Base-by-base conservation (phyloP, 768 basidiomycete species). In the Rhizopogon roseolus region DNA sequence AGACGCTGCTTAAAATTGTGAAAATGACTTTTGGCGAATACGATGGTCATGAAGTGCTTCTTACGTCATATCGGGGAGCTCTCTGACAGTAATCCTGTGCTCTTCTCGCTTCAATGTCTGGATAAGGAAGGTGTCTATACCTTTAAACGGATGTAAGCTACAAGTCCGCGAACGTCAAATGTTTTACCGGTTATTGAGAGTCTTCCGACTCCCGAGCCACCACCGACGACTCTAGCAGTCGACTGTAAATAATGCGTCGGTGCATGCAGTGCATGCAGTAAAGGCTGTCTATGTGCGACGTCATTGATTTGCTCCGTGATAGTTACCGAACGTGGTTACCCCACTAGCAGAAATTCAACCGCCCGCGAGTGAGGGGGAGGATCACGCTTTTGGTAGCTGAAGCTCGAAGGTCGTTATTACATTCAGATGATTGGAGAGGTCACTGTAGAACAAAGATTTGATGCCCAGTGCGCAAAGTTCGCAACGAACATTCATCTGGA, bases 61-160 rank as follows among this genome's bases (percentile, higher is more conserved):
- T 53, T 25, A 58, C 57, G 49, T 62, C 42, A 65, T 60, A 53
- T 56, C 65, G 63, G 67, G 60, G 41, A 28, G 50, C 28, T 25
- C 36, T 34, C 50, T 27, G 52, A 5, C 37, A 29, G 64, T 55
- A 56, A 64, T 64, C 62, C 69, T 60, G 67, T 71, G 58, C 52
- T 53, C 17, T 34, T 48, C 17, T 36, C 34, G 34, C 6, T 32
- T 32, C 8, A 22, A 2, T 16, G 6, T 5, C 34, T n/a, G 14
- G 19, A 48, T 25, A 25, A 36, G 46, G 46, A 14, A 36, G 16
- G 8, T 46, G 17, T 17, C 22, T 29, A 19, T 6, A 10, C 3
- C 10, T 8, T 11, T 28, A 22, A 19, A 34, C 46, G 46, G 46
- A 16, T 19, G 36, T 48, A 48, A 22, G 19, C 4, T 16, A 34